Percentiles rank a stretch among this genome's conserved stretches.
Evolutionary conservation across 192 early-diverging fungal species (phyloP).

Genomic region (Linnemannia hyalina): DNA sequence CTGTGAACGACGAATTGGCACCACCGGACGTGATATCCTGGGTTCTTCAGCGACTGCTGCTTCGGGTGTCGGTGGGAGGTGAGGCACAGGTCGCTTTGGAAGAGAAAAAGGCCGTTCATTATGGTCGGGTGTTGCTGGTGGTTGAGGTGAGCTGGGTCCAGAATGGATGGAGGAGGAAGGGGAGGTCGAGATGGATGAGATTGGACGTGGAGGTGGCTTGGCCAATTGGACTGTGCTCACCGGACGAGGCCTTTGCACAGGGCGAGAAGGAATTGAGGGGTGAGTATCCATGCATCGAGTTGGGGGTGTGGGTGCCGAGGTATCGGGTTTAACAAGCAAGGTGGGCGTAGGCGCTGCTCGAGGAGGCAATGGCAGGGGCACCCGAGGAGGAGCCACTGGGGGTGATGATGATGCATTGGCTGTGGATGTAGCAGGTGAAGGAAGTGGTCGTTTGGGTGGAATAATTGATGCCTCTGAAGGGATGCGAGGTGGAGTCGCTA

Average conservation of each 20-base stretch:
- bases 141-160: background rate
- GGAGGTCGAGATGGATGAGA: slow-evolving; percentile 2
- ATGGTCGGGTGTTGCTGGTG: background rate
- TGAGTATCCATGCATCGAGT: background rate
- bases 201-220: slow-evolving; percentile 18
- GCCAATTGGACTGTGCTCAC: slow-evolving; percentile 10
- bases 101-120: background rate
- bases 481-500: background rate
- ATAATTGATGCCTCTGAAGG: background rate
- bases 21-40: background rate
- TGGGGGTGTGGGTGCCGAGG: slow-evolving; percentile 3
- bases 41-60: background rate
- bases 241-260: slow-evolving; percentile 10
- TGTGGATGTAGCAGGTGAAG: slow-evolving; percentile 12
- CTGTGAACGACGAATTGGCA: background rate
- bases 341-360: background rate
- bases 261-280: background rate
- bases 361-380: background rate
- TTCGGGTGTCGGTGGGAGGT: background rate
- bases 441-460: slow-evolving; percentile 25
- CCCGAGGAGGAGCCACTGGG: background rate
- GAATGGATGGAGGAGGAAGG: background rate
- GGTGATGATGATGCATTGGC: background rate
- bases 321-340: slow-evolving; percentile 9
- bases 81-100: slow-evolving; percentile 9